Conservation (phyloP, 169 alveolate genomes). For the Plasmodium gonderi region DNA sequence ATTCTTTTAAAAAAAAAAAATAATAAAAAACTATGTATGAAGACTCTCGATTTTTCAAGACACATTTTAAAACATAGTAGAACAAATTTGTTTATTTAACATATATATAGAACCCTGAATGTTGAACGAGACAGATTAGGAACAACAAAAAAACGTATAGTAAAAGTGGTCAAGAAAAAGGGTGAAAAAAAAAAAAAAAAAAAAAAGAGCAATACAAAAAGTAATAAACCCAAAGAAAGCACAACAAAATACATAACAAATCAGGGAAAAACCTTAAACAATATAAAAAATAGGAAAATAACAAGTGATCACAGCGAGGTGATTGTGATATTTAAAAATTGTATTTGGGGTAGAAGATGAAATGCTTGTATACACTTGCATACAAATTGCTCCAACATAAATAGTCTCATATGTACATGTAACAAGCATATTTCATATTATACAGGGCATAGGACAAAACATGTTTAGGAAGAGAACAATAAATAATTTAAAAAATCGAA, state of each 20-base stretch:
- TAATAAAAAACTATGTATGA: neutral
- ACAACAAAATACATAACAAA: neutral
- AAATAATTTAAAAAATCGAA: conserved; percentile 42
- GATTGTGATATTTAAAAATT: neutral
- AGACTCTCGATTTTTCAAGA: neutral
- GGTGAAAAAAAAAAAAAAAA: neutral
- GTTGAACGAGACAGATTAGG: neutral
- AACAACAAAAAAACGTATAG: neutral
- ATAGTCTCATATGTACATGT: neutral
- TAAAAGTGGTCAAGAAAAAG: neutral
- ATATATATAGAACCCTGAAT: neutral
- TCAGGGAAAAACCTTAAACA: neutral
- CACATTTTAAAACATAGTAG: neutral
- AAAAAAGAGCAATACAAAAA: neutral
- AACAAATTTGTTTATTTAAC: neutral
- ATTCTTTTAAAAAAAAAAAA: neutral
- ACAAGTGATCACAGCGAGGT: neutral
- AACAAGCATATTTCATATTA: neutral
- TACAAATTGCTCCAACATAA: neutral
- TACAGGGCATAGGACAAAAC: conserved; percentile 4
- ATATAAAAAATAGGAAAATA: neutral
- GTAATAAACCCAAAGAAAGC: neutral
- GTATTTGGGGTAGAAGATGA: neutral
- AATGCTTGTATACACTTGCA: neutral
- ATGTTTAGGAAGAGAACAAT: conserved; percentile 64